Evolutionary conservation across 1,284 basidiomycete species (phyloP), one percentile per base, ranked within the genome.

Genomic region (Salmacisia buchloeana): DNA sequence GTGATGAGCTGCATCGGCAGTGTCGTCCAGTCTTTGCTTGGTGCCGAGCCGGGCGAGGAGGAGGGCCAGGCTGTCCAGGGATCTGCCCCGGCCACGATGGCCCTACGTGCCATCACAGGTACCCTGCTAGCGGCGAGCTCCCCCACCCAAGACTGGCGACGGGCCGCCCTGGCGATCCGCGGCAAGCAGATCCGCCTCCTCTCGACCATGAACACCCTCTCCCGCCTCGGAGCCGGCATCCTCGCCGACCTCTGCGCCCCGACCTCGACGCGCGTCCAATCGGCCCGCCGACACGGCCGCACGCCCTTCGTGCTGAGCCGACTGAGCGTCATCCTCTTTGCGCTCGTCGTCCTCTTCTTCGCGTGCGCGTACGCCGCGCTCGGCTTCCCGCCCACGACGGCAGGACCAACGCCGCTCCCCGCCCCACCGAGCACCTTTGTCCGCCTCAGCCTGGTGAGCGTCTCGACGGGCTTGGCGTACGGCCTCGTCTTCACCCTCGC

Each of bases 401-500:
- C 25, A 7, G 49, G 31, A 3, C 49, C 49, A 7, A 54, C 49
- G 13, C 49, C 49, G 29, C 23, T 54, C 29, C 49, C 49, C 6
- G 49, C 49, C 18, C 49, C 49, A 15, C n/a, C 27, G 49, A 54
- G 49, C 49, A 54, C 56, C 35, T 58, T 38, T 18, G 27, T 39
- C 15, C 49, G 49, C 3, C 27, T 54, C 29, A 54, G 49, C 27
- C 10, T 54, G 49, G 49, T 54, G 29, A 60, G 65, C 27, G 27
- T 63, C 18, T 33, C 58, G 15, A 61, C 58, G 9, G 66, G 67
- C 13, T 10, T 58, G 23, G 45, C 49, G 13, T 69, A 69, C 46
- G 67, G 67, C 31, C 25, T 67, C 13, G 36, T 61, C 29, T 69
- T 69, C 43, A 63, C 65, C 33, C 52, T 67, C 5, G 54, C 67